phyloP scores from a whole-genome alignment of 176 grass and related monocot species.

The Luzula sylvatica region DNA sequence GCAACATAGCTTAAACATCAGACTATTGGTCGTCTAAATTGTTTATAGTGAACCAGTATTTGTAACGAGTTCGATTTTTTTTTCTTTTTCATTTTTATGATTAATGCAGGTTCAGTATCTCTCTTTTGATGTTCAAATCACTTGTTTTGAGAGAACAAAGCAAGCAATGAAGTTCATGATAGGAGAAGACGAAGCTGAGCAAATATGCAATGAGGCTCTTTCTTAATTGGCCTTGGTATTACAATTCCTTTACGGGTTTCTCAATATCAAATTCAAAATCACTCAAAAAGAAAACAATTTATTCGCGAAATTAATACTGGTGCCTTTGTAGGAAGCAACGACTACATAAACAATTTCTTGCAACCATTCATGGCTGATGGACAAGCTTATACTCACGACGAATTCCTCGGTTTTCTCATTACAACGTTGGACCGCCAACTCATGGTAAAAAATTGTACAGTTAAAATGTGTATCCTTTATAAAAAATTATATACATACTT shows the following conservation, averaged over 20 bases:
- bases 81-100: not conserved
- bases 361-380: conserved; percentile 84
- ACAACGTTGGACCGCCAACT: conserved; percentile 49
- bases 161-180: conserved; percentile 52
- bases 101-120: conserved; percentile 68
- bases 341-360: conserved; percentile 97
- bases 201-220: conserved; percentile 60
- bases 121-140: conserved; percentile 87
- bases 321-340: conserved; percentile 80
- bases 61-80: no score
- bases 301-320: not conserved
- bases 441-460: conserved; percentile 46
- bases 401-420: conserved; percentile 70
- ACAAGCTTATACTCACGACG: conserved; percentile 52
- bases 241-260: not conserved
- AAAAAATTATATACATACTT: no score
- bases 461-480: no score
- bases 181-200: conserved; percentile 49
- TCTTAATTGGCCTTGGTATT: conserved; percentile 68
- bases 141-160: conserved; percentile 50
- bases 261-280: not conserved
- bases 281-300: not conserved
- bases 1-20: no score
- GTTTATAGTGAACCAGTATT: not conserved
- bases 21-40: no score